Evolutionary conservation across 179 eudicot genomes (phyloP).

Genomic region (Beta corolliflora): DNA sequence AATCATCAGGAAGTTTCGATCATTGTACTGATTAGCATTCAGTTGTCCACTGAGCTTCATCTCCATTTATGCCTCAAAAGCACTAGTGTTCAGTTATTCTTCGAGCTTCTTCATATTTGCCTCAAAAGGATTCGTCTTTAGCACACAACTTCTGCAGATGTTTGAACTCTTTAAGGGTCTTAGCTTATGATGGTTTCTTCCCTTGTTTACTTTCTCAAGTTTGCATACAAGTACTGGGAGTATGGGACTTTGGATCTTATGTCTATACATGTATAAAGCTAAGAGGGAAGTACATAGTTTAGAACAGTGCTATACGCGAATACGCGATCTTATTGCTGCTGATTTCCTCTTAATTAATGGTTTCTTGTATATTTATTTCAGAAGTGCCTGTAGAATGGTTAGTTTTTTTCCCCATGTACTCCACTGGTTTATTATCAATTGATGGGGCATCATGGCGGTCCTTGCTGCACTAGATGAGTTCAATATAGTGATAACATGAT

Average conservation of each 20-base stretch:
- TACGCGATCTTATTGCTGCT: conserved; percentile 1
- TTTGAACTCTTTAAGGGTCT: conserved; percentile 2
- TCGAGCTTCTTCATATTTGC: conserved; percentile 12
- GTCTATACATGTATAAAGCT: not conserved
- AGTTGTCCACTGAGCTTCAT: not conserved
- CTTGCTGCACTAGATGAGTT: not conserved
- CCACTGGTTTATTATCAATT: conserved; percentile 4
- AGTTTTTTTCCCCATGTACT: conserved; percentile 1
- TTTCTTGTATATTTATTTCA: conserved; percentile 11
- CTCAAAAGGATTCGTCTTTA: not conserved
- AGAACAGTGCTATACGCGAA: conserved; percentile 11
- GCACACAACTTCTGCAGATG: not conserved
- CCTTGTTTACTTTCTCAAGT: conserved; percentile 15
- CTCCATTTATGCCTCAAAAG: conserved; percentile 6
- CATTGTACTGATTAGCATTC: conserved; percentile 5
- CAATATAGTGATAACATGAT: conserved; percentile 11
- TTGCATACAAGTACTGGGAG: conserved; percentile 10
- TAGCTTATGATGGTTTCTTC: conserved; percentile 18
- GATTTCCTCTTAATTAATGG: conserved; percentile 17
- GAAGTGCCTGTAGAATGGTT: conserved; percentile 5
- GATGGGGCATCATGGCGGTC: not conserved
- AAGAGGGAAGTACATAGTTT: conserved; percentile 27
- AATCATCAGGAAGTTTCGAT: not conserved
- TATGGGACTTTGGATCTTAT: not conserved
- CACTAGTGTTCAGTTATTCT: not conserved